Evolutionary conservation across 1,139 yeast species (phyloP).

Genomic region (Geotrichum fermentans): DNA sequence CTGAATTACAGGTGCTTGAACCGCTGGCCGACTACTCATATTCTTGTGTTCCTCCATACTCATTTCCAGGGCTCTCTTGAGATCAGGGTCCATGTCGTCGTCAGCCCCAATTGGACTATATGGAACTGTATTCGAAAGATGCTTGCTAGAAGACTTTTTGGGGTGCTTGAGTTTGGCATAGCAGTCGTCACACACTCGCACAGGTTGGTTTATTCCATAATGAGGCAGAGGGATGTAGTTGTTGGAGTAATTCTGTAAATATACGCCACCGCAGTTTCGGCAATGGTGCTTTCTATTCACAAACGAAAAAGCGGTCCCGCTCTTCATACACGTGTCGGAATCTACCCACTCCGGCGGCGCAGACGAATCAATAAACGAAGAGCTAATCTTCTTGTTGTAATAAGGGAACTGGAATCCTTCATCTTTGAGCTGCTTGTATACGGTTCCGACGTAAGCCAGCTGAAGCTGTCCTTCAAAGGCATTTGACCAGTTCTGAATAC

Average conservation of each 20-base stretch:
- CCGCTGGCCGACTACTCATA: conserved; percentile 11
- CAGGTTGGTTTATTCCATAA: conserved; percentile 82
- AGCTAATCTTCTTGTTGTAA: conserved; percentile 34
- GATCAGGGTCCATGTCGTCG: conserved; percentile 67
- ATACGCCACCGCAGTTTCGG: conserved; percentile 95
- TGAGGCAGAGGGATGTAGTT: conserved; percentile 68
- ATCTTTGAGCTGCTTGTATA: conserved; percentile 54
- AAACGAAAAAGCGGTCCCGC: conserved; percentile 74
- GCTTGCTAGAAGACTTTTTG: not conserved
- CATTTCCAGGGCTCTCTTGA: conserved; percentile 70
- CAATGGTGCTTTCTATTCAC: conserved; percentile 93
- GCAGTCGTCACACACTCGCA: conserved; percentile 91
- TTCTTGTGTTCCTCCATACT: conserved; percentile 56
- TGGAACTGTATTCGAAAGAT: conserved; percentile 2
- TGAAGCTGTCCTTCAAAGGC: conserved; percentile 69
- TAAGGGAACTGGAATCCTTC: conserved; percentile 66
- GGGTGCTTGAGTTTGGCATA: conserved; percentile 46
- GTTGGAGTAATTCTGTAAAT: conserved; percentile 75
- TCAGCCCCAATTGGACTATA: conserved; percentile 18
- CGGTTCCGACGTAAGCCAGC: conserved; percentile 58
- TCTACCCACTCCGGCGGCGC: conserved; percentile 99
- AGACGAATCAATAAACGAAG: conserved; percentile 73
- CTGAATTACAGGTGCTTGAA: conserved; percentile 6
- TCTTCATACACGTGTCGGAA: conserved; percentile 91
- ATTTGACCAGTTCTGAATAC: conserved; percentile 75